phyloP scores from a whole-genome alignment of 1,284 basidiomycete species.

The Ganoderma lucidum region DNA sequence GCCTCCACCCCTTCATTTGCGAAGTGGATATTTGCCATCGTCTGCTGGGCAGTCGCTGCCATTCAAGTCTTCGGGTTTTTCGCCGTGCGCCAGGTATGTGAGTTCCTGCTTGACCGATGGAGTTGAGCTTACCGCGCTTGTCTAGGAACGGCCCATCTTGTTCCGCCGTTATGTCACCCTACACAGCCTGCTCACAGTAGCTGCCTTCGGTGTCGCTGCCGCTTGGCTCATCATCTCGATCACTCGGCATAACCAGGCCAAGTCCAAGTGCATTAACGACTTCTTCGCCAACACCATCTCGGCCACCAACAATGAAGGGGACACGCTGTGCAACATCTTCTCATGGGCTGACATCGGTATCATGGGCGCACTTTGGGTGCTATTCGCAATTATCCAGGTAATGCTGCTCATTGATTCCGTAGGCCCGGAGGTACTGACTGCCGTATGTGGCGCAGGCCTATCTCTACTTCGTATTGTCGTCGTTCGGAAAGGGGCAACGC shows the following conservation, averaged over 20 bases:
- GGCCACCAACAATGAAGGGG: conserved; percentile 58
- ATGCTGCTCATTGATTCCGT: conserved; percentile 29
- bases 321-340: conserved; percentile 85
- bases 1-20: conserved; percentile 81
- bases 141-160: conserved; percentile 78
- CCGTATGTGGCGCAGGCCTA: conserved; percentile 58
- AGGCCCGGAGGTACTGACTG: not conserved
- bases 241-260: conserved; percentile 73
- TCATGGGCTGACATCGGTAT: conserved; percentile 92
- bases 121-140: not conserved
- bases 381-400: conserved; percentile 81
- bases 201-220: conserved; percentile 78
- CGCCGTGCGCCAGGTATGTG: conserved; percentile 76
- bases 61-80: conserved; percentile 85
- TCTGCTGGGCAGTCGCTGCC: conserved; percentile 77
- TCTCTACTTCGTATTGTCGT: conserved; percentile 72
- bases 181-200: conserved; percentile 64
- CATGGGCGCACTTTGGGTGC: conserved; percentile 86
- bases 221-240: conserved; percentile 86
- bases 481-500: conserved; percentile 79
- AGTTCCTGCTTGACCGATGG: not conserved
- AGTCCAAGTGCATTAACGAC: conserved; percentile 66
- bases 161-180: conserved; percentile 81
- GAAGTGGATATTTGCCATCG: conserved; percentile 74
- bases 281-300: conserved; percentile 59